Evolutionary conservation across 2,329 filamentous ascomycete species (phyloP), one percentile per base, ranked within the genome.

Genomic region (Neocucurbitaria cava): DNA sequence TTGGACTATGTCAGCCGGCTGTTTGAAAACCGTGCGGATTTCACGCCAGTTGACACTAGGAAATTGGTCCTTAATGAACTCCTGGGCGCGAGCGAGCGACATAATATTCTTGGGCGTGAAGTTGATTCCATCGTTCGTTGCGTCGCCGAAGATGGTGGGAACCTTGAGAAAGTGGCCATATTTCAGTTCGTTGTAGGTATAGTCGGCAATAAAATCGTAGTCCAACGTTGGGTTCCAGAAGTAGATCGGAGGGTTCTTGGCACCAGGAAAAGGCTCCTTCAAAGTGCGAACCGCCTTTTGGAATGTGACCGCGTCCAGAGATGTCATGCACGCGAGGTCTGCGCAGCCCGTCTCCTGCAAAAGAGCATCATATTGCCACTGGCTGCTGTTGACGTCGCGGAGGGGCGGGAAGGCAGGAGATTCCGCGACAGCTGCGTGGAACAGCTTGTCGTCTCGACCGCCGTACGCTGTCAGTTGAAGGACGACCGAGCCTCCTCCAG

Each of bases 211-310:
- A 40, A 81, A 74, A 52, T 77, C 72, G 23, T 76, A 70, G 65
- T 81, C 78, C 11, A 79, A 62, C 1, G 71, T 76, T 1, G 79
- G 79, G 17, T 76, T 75, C 67, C 73, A 81, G 63, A 77, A 76
- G 53, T 73, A 80, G 5, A 73, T 57, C 1, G 78, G 74, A 1
- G 68, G 53, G 7, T 55, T 58, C 18, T 52, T 62, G 18, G 59
- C 70, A 6, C 76, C 76, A 0, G 78, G 77, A 41, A 75, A 80
- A 3, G 77, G 70, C 23, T 64, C 63, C 24, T 69, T 69, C 20
- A 77, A 44, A 33, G 71, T 72, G 4, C 64, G 58, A 1, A 73
- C 72, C 11, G 75, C 76, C 15, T 60, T 66, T 57, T 79, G 78
- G 24, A 79, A 76, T 1, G 49, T 59, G 33, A 71, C 65, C 5